A percentile compares a stretch with the other conserved stretches of the same genome.
Conservation (phyloP, 192 early-diverging fungal species). For the Rhizophagus sp. region DNA sequence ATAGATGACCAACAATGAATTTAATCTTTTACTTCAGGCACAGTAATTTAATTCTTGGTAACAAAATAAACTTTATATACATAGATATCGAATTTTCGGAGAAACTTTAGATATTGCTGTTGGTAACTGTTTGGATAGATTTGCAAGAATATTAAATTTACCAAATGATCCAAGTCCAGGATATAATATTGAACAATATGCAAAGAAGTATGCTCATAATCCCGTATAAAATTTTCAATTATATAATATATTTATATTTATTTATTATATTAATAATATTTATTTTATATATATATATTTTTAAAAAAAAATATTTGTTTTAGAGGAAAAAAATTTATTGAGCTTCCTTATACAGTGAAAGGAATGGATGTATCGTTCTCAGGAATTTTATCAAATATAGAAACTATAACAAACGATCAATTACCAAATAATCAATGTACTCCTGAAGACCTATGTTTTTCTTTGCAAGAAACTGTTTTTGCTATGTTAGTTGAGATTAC, state of each 20-base stretch:
- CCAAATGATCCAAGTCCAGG: conserved; percentile 97
- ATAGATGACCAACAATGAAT: too few relatives aligned
- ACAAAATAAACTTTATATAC: neutral
- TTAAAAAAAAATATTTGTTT: neutral
- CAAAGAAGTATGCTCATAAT: conserved; percentile 66
- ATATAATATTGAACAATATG: conserved; percentile 96
- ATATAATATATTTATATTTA: neutral
- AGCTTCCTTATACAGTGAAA: conserved; percentile 96
- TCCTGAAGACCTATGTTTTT: conserved; percentile 93
- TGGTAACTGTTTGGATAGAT: conserved; percentile 97
- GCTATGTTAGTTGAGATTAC: conserved; percentile 99
- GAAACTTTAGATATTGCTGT: conserved; percentile 98
- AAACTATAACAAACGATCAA: conserved; percentile 67
- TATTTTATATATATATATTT: neutral
- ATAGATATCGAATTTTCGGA: conserved; percentile 92
- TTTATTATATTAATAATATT: neutral
- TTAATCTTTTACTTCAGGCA: too few relatives aligned
- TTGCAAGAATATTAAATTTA: conserved; percentile 89
- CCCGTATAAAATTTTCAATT: neutral
- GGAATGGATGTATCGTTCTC: conserved; percentile 99
- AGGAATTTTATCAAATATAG: conserved; percentile 91
- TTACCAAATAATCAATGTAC: conserved; percentile 55
- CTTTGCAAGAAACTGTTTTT: conserved; percentile 96
- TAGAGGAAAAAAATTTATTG: conserved; percentile 82
- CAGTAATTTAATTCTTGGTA: too few relatives aligned